These are phyloP conservation scores for Eucalyptus pauciflora DNA, from an alignment of 345 rosid genomes.

Conservation along the genomic window DNA sequence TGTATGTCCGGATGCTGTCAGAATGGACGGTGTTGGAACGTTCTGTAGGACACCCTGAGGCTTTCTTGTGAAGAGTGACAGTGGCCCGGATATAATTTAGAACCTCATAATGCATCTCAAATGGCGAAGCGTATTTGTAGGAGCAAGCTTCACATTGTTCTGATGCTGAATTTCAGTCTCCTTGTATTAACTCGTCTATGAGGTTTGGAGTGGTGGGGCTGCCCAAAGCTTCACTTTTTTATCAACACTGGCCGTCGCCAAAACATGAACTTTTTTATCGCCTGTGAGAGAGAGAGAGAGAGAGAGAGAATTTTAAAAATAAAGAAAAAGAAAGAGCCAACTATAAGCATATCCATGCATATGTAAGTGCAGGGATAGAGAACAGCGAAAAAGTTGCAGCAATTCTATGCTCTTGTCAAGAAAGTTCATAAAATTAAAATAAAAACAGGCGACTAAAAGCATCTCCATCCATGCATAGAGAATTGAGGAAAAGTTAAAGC, in stretches of 20 bases:
- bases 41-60: background rate
- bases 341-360: background rate
- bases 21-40: background rate
- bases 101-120: background rate
- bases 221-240: slow-evolving; percentile 94
- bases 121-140: background rate
- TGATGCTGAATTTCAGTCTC: background rate
- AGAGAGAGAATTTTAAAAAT: background rate
- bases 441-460: background rate
- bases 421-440: background rate
- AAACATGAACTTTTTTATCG: slow-evolving; percentile 23
- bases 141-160: background rate
- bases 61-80: background rate
- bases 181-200: background rate
- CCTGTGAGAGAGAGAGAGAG: slow-evolving; percentile 6
- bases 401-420: background rate
- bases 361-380: background rate
- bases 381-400: background rate
- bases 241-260: slow-evolving; percentile 75
- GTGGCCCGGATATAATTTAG: background rate
- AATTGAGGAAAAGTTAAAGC: background rate
- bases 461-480: background rate
- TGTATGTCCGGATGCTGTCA: background rate
- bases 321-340: background rate
- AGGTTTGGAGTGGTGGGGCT: slow-evolving; percentile 29